These are phyloP conservation scores for Hysterium pulicare DNA, from an alignment of 2,329 filamentous ascomycete genomes.

Conservation along the genomic window DNA sequence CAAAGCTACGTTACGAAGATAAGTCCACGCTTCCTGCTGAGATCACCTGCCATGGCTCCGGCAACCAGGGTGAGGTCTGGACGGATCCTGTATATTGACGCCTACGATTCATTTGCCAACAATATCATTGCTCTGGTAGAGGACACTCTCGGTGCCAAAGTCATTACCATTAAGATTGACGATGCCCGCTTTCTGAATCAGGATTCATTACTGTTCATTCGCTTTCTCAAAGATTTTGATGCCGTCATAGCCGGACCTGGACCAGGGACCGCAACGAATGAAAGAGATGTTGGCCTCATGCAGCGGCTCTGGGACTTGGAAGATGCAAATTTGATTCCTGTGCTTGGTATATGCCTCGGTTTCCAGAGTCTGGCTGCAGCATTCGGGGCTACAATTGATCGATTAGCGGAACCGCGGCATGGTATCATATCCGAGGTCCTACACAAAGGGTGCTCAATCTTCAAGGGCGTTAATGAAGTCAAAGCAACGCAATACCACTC, in stretches of 20 bases:
- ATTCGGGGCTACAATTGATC: slow-evolving; percentile 64
- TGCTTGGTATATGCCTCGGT: slow-evolving; percentile 84
- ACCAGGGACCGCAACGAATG: slow-evolving; percentile 72
- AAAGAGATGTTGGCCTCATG: slow-evolving; percentile 80
- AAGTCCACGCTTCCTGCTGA: too few relatives aligned
- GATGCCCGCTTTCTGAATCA: slow-evolving; percentile 35
- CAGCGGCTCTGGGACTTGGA: slow-evolving; percentile 68
- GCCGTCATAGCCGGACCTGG: slow-evolving; percentile 89
- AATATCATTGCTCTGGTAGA: slow-evolving; percentile 85
- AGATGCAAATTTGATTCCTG: slow-evolving; percentile 62
- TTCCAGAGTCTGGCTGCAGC: slow-evolving; percentile 76
- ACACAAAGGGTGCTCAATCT: slow-evolving; percentile 62
- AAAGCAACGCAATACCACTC: slow-evolving; percentile 76
- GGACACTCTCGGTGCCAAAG: slow-evolving; percentile 63
- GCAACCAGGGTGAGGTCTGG: slow-evolving; percentile 21
- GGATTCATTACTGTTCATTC: slow-evolving; percentile 46
- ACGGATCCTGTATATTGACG: slow-evolving; percentile 83
- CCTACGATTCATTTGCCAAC: slow-evolving; percentile 95
- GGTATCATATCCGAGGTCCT: slow-evolving; percentile 71
- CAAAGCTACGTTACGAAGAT: too few relatives aligned
- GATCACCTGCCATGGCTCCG: slow-evolving; percentile 24
- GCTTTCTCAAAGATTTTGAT: slow-evolving; percentile 62
- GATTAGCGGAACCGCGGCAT: slow-evolving; percentile 71
- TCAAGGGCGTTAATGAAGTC: slow-evolving; percentile 58
- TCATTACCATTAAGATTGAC: slow-evolving; percentile 70